Evolutionary conservation across 208 protist species (phyloP).

Genomic region (Polymyxa betae): DNA sequence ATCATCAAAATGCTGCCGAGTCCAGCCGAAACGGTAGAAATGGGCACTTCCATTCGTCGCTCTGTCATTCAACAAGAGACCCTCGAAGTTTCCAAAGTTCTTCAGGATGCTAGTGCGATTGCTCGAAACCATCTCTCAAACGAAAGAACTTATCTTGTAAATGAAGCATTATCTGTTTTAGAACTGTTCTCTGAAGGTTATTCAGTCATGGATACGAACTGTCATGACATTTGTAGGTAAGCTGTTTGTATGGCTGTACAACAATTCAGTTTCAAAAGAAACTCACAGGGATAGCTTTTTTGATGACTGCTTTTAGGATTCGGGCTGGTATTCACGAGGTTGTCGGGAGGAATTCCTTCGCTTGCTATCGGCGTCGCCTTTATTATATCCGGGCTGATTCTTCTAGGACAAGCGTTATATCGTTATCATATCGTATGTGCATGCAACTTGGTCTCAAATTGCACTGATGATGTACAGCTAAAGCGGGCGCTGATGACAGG

Average conservation of each 20-base stretch:
- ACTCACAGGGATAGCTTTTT: neutral
- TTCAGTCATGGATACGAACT: neutral
- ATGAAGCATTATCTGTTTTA: neutral
- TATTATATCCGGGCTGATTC: neutral
- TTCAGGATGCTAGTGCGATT: no score
- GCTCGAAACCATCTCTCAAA: neutral
- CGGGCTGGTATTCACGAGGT: neutral
- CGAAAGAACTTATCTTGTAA: neutral
- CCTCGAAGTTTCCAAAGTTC: no score
- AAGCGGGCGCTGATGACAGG: neutral
- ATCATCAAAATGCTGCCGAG: no score
- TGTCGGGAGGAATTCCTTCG: neutral
- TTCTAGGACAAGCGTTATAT: neutral
- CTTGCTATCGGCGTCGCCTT: neutral
- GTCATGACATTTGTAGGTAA: neutral
- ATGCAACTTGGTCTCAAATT: neutral
- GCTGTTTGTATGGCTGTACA: neutral
- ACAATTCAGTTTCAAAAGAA: no score
- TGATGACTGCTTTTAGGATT: neutral
- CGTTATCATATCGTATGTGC: neutral
- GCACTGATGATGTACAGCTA: neutral
- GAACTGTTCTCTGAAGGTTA: neutral
- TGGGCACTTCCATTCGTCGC: no score
- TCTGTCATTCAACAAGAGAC: no score
- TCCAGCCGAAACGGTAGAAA: no score